Base-by-base conservation (phyloP, 768 basidiomycete genomes). In the Naematelia aurantialba region DNA sequence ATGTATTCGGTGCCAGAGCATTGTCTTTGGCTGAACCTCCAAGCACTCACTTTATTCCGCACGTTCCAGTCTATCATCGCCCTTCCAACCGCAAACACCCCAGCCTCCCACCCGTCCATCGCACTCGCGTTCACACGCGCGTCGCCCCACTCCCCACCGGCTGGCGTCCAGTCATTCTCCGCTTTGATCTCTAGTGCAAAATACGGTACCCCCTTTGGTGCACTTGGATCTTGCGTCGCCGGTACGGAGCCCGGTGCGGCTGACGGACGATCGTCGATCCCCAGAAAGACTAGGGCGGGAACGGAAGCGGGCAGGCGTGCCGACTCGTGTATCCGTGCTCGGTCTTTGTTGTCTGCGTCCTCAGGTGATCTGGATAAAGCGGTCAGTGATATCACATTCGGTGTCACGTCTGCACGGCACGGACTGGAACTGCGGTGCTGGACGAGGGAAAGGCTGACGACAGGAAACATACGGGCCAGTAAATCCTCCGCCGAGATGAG, bases 31-130 rank as follows among this genome's bases (percentile, higher is more conserved):
- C 19, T 21, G 24, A 12, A 34, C 24, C 13, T 19, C 1, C 21
- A 25, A 24, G 13, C 17, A 66, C 79, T 30, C 68, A 85, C 91
- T 81, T 86, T 89, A 78, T 93, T 94, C 55, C 91, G 81, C 51
- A 80, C 81, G 74, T 96, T 98, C 94, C 94, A 99, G 72, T 98
- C 94, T 2, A 88, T 81, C 83, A 97, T 80, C 45, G 85, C 87
- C 56, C 89, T 80, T 1, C 87, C 89, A 56, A 83, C 81, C 0
- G 89, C 89, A 69, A 89, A 89, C 0, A 97, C 77, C 0, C 83
- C 86, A 0, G 87, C 89, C 29, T 84, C 83, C 68, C 88, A 86
- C 2, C 67, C 68, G 67, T 85, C 84, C 67, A 93, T 79, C 14
- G 47, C 58, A 21, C 50, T 56, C 1, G 54, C 69, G 34, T 56